Percentiles rank a stretch among this genome's conserved stretches.
phyloP scores from a whole-genome alignment of 2,329 filamentous ascomycete species.

The Trichophyton equinum region DNA sequence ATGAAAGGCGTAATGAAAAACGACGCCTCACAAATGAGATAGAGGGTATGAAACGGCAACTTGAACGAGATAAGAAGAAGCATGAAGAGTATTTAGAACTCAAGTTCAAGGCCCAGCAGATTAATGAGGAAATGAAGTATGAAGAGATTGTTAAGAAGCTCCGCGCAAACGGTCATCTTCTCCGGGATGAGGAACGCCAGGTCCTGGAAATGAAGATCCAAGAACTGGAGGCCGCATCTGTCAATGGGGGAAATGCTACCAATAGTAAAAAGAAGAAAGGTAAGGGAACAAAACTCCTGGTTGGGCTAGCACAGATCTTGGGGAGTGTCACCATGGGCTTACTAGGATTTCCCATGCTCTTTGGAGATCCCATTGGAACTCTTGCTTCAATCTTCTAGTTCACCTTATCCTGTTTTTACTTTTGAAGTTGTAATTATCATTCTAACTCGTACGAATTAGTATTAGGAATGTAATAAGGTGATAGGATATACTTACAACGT shows the following conservation, averaged over 20 bases:
- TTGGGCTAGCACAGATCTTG: slow-evolving; percentile 2
- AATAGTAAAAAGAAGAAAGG: slow-evolving; percentile 5
- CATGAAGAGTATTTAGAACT: slow-evolving; percentile 3
- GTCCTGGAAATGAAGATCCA: slow-evolving; percentile 1
- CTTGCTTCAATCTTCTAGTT: neutral
- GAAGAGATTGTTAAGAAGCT: slow-evolving; percentile 4
- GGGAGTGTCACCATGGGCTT: slow-evolving; percentile 5
- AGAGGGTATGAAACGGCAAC: slow-evolving; percentile 4
- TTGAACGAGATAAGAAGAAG: slow-evolving; percentile 1
- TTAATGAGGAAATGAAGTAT: slow-evolving; percentile 4
- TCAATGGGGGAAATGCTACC: neutral
- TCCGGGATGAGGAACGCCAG: slow-evolving; percentile 1
- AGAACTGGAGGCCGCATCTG: neutral
- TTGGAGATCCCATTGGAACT: slow-evolving; percentile 3
- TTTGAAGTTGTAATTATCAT: neutral
- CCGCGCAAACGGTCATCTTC: slow-evolving; percentile 3
- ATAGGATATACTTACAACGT: neutral
- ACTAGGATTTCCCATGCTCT: slow-evolving; percentile 6
- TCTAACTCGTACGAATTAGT: neutral
- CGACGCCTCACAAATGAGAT: slow-evolving; percentile 4
- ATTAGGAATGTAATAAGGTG: neutral
- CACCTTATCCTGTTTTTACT: neutral
- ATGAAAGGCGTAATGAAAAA: slow-evolving; percentile 5
- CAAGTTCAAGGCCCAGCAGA: slow-evolving; percentile 4
- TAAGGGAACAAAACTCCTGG: slow-evolving; percentile 3